Conservation (phyloP, 2,329 filamentous ascomycete species). For the Aspergillus luchuensis region DNA sequence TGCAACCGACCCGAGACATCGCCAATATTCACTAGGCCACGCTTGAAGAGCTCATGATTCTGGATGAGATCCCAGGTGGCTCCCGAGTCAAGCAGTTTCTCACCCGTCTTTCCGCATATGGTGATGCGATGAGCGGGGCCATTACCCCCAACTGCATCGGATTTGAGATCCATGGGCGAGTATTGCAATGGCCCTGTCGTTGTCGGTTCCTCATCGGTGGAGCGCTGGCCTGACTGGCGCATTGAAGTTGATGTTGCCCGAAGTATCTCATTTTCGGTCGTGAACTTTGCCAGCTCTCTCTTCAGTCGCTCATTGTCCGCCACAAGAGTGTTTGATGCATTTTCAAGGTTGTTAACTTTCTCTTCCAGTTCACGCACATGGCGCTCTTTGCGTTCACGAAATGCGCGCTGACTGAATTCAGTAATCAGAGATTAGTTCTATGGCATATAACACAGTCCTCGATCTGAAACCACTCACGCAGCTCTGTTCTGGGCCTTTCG, state of each 20-base stretch:
- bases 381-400: slow-evolving; percentile 91
- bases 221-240: slow-evolving; percentile 41
- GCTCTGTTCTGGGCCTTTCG: slow-evolving; percentile 73
- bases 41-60: slow-evolving; percentile 72
- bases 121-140: slow-evolving; percentile 68
- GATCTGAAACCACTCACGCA: slow-evolving; percentile 57
- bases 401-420: slow-evolving; percentile 78
- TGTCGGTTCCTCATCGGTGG: slow-evolving; percentile 40
- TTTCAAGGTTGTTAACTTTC: slow-evolving; percentile 77
- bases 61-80: slow-evolving; percentile 92
- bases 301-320: slow-evolving; percentile 87
- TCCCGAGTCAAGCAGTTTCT: slow-evolving; percentile 70
- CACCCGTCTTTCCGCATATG: slow-evolving; percentile 63
- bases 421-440: not conserved
- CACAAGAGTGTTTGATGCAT: slow-evolving; percentile 69
- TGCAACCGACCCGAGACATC: slow-evolving; percentile 80
- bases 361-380: slow-evolving; percentile 91
- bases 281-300: slow-evolving; percentile 77
- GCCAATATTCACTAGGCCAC: slow-evolving; percentile 77
- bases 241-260: slow-evolving; percentile 67
- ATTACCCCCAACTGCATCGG: slow-evolving; percentile 55
- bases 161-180: slow-evolving; percentile 72
- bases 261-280: slow-evolving; percentile 90
- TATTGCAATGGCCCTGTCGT: slow-evolving; percentile 71
- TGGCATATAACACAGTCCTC: not conserved